These are phyloP conservation scores for Nothophytophthora sp. DNA, from an alignment of 352 stramenopile genomes.

Conservation along the genomic window DNA sequence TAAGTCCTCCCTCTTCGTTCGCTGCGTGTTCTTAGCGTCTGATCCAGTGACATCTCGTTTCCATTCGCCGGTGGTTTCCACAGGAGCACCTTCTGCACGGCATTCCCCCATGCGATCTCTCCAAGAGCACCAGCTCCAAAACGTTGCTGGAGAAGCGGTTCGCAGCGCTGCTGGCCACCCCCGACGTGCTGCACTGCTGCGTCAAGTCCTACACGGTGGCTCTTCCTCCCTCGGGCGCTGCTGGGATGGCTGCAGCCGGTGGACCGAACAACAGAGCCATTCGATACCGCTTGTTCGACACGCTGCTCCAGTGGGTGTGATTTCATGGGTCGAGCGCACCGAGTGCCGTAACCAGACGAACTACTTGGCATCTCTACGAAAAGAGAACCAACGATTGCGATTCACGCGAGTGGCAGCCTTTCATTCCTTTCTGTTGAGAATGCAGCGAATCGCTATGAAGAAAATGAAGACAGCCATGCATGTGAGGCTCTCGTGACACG, in stretches of 20 bases:
- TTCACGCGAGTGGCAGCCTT: too few relatives aligned
- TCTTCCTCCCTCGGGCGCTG: conserved; percentile 5
- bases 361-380: too few relatives aligned
- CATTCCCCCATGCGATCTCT: conserved; percentile 68
- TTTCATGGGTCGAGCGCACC: too few relatives aligned
- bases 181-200: conserved; percentile 49
- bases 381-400: too few relatives aligned
- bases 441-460: too few relatives aligned
- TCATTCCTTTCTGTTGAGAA: too few relatives aligned
- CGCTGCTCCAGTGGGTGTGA: conserved; percentile 47
- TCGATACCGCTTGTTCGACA: conserved; percentile 76
- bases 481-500: too few relatives aligned
- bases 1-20: conserved; percentile 23
- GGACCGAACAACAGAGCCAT: conserved; percentile 25
- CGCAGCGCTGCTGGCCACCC: conserved; percentile 23
- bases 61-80: not conserved
- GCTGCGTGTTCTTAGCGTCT: not conserved
- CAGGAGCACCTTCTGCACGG: conserved; percentile 75
- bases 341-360: too few relatives aligned
- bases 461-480: too few relatives aligned
- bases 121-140: conserved; percentile 49
- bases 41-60: not conserved
- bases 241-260: not conserved
- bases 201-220: conserved; percentile 66
- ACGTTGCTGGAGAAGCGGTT: conserved; percentile 53